Evolutionary conservation across 768 basidiomycete genomes (phyloP), one percentile per base, ranked within the genome.

Genomic region (Serendipita sp.): DNA sequence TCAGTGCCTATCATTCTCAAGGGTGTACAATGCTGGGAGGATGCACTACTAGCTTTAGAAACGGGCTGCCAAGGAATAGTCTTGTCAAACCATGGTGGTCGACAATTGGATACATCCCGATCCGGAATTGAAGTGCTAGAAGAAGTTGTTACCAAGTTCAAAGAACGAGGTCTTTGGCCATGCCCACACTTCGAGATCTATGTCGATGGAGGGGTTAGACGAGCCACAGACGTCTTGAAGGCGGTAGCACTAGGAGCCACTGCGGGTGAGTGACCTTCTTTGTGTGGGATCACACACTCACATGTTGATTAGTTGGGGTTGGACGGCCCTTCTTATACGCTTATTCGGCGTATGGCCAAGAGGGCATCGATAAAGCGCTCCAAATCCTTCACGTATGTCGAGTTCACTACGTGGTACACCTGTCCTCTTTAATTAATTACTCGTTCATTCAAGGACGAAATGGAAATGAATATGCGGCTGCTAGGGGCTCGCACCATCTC

Each of bases 391-490:
- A 80, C 67, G 89, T 87, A 69, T 64, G 81, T 70, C 13, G 3
- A 31, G 13, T 55, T 23, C 23, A 23, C 73, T 48, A 6, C 5
- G 5, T 40, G 40, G 40, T 6, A 13, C 40, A 6, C 13, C 5
- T 40, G 13, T 40, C 62, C 3, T 29, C 29, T 37, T 23, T 18
- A 13, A 1, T 40, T n/a, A 13, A 46, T 64, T 15, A 23, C 34
- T 6, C 36, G 23, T 68, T 27, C 46, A 13, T 4, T 66, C 6
- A 70, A 97, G 91, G 91, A 94, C 68, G 95, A 99, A 73, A 91
- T 99, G 69, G 91, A 94, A 77, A 97, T 98, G 95, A 93, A 95
- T 74, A 81, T 97, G 82, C 86, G 94, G 15, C 78, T 98, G 1
- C 74, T 99, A 33, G 95, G 95, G 4, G 93, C 93, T 0, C 83